Base-by-base conservation (phyloP, 2,329 filamentous ascomycete genomes). In the Ascochyta pisi region DNA sequence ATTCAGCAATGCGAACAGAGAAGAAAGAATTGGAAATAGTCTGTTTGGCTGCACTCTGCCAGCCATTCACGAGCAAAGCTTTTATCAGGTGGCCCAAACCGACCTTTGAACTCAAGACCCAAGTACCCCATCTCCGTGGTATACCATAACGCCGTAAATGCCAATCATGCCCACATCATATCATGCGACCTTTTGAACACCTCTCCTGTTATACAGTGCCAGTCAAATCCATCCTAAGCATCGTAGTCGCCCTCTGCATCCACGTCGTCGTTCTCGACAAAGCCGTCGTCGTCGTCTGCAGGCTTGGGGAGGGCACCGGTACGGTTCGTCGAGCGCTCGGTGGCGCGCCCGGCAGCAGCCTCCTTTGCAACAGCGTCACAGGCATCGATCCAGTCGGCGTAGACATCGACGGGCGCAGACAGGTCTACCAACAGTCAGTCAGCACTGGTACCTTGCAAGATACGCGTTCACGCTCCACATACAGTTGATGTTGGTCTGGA, bases 331-430 rank as follows among this genome's bases (percentile, higher is more conserved):
- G 68, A 67, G 42, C 63, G 60, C 31, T 63, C 62, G 12, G 61
- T 63, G 16, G 68, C 69, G 22, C 71, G 76, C 35, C 66, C 66
- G 13, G 75, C 78, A 16, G 79, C 82, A 19, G 82, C 80, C 57
- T 87, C 82, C 69, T 89, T 88, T 15, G 87, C 87, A 45, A 90
- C 88, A 6, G 85, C 82, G 71, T 91, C 89, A 73, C 88, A 90
- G n/a, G 95, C 95, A 78, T 99, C 95, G 61, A 99, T 91, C 95
- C 95, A 99, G 76, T 98, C 95, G 31, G 91, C 91, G 73, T 99
- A 99, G 7, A 99, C 94, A 73, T 99, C 95, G 42, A 99, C 92
- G 0, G 92, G 86, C 13, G 90, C 91, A 24, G 91, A 96, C 24
- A 98, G 86, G 76, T 96, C 92, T 96, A 60, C 70, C 63, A 56